Evolutionary conservation across 2,329 filamentous ascomycete genomes (phyloP), one percentile per base, ranked within the genome.

Genomic region (Neonectria sp.): DNA sequence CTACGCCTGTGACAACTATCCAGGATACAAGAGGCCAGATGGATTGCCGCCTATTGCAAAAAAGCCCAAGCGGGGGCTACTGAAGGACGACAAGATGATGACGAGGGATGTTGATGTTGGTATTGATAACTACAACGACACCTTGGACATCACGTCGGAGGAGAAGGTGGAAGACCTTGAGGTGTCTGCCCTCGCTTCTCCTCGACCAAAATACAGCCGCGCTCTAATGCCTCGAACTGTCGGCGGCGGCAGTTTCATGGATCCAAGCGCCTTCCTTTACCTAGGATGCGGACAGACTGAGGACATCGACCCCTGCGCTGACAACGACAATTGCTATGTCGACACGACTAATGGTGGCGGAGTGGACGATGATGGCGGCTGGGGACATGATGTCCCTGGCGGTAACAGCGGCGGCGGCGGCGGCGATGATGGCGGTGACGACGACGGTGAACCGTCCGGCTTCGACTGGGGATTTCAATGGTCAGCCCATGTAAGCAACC

Each of bases 241-340:
- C 43, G 6, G 43, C 43, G 6, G n/a, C 2, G 43, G 43, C 43
- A 45, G 43, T 45, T 45, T 45, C 43, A 6, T 45, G n/a, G 43
- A 45, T 45, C 43, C 43, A 12, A 45, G 43, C 43, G 43, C 43
- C 43, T 45, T 45, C 43, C 43, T 45, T n/a, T 45, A 45, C n/a
- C 43, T 45, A 11, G 43, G 43, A 4, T 45, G 43, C 43, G 43
- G 43, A 24, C n/a, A 24, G 17, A 21, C 43, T 21, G 43, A 45
- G 9, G 43, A 45, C 43, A 24, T 45, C 17, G 43, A 24, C 43
- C 43, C 43, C 43, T 45, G 43, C 43, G 5, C 43, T 24, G 43
- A 45, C n/a, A 11, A 11, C 43, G n/a, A 45, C 17, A 24, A 45
- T 24, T 45, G 43, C 43, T 45, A 45, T 21, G n/a, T 45, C 40